These are phyloP conservation scores for Kluyveromyces nonfermentans DNA, from an alignment of 805 yeast genomes.

Conservation along the genomic window DNA sequence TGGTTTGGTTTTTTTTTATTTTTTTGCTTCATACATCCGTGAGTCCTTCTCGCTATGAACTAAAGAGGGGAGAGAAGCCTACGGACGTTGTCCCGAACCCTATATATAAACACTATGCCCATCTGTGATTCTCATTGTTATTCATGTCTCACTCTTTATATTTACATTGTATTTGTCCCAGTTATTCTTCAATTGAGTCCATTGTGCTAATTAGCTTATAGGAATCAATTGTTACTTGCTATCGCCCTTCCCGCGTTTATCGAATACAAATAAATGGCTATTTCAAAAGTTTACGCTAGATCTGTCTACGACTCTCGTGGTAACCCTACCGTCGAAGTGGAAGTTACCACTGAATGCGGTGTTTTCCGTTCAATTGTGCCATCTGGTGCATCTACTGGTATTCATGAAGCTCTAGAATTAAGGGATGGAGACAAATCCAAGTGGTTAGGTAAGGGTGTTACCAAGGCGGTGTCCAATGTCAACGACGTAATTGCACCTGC, in stretches of 20 bases:
- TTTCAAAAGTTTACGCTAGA: slow-evolving; percentile 84
- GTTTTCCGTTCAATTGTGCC: slow-evolving; percentile 96
- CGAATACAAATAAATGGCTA: slow-evolving; percentile 49
- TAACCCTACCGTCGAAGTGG: slow-evolving; percentile 99
- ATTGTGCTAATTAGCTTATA: not conserved
- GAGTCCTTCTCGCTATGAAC: no score
- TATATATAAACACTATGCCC: not conserved
- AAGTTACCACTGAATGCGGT: slow-evolving; percentile 86
- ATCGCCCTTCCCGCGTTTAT: no score
- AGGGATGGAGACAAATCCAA: slow-evolving; percentile 96
- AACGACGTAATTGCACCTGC: slow-evolving; percentile 94
- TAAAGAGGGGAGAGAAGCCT: no score
- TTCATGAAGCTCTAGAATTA: slow-evolving; percentile 96
- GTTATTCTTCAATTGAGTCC: no score
- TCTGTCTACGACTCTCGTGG: slow-evolving; percentile 99
- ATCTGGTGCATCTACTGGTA: slow-evolving; percentile 99
- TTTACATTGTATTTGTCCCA: no score
- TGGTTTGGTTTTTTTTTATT: no score
- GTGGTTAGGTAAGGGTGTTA: slow-evolving; percentile 99
- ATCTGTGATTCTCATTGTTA: not conserved
- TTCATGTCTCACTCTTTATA: no score
- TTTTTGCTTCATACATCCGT: no score
- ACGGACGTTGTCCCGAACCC: not conserved
- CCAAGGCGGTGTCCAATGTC: slow-evolving; percentile 94
- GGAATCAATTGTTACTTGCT: no score